Percentiles rank a stretch among this genome's conserved stretches.
Evolutionary conservation across 495 filamentous ascomycete species (phyloP).

Genomic region (Penicillium roqueforti): DNA sequence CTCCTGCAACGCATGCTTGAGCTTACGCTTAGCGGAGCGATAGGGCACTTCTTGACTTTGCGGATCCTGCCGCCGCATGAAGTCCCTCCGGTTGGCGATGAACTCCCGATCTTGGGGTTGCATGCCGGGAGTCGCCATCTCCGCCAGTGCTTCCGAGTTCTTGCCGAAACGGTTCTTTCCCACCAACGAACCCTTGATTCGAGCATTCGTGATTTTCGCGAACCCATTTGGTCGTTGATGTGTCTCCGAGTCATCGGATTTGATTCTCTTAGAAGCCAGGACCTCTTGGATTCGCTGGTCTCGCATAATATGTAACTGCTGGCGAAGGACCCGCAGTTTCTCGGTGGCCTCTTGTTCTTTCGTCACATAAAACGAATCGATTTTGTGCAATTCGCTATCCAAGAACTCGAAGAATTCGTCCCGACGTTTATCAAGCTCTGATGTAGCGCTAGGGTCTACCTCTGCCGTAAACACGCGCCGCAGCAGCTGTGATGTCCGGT

Average conservation of each 20-base stretch:
- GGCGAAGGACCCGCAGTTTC: constrained; percentile 63
- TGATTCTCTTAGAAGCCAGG: constrained; percentile 21
- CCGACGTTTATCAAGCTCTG: constrained; percentile 57
- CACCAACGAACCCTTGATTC: constrained; percentile 26
- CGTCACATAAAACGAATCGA: constrained; percentile 75
- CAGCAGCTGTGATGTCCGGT: constrained; percentile 31
- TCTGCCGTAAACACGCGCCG: constrained; percentile 38
- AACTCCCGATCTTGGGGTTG: constrained; percentile 27
- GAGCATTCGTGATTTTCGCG: constrained; percentile 22
- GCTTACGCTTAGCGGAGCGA: constrained; percentile 78
- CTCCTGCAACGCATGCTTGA: constrained; percentile 86
- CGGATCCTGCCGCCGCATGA: constrained; percentile 52
- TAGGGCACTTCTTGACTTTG: constrained; percentile 63
- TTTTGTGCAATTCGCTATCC: constrained; percentile 75
- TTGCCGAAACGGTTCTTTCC: constrained; percentile 48
- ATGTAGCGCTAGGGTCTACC: constrained; percentile 13
- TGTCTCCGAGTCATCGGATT: constrained; percentile 4
- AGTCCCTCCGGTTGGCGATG: constrained; percentile 53
- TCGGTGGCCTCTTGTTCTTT: constrained; percentile 77
- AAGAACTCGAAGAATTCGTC: constrained; percentile 77
- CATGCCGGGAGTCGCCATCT: constrained; percentile 46
- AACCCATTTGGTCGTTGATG: constrained; percentile 19
- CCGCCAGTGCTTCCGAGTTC: constrained; percentile 51
- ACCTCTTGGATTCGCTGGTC: constrained; percentile 72
- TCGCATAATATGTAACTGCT: constrained; percentile 84